phyloP scores from a whole-genome alignment of 2,329 filamentous ascomycete genomes.

The Fusarium musae region DNA sequence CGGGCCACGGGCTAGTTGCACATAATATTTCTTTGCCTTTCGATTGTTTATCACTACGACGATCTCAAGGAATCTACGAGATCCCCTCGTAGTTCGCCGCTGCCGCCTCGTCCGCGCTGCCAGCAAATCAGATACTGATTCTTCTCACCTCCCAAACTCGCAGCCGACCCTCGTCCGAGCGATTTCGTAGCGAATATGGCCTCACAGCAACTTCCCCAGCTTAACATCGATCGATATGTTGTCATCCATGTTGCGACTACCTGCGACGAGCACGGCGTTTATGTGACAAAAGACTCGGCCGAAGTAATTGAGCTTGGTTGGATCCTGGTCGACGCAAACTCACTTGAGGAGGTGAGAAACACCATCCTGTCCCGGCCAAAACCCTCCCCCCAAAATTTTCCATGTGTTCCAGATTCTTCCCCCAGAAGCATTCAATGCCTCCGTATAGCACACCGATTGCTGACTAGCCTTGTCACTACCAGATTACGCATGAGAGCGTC shows the following conservation, averaged over 20 bases:
- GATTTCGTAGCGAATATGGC: constrained; percentile 50
- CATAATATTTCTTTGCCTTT: constrained; percentile 34
- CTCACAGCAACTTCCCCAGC: constrained; percentile 60
- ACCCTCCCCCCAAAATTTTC: constrained; percentile 8
- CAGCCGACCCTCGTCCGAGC: constrained; percentile 39
- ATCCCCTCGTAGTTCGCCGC: constrained; percentile 25
- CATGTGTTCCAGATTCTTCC: not conserved
- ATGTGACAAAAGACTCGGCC: constrained; percentile 98
- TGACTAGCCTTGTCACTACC: constrained; percentile 34
- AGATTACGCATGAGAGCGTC: constrained; percentile 95
- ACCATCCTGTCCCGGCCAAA: constrained; percentile 14
- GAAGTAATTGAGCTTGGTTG: constrained; percentile 99
- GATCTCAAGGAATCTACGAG: constrained; percentile 22
- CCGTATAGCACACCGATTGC: constrained; percentile 2
- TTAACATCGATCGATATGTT: constrained; percentile 93
- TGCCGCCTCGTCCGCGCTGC: constrained; percentile 27
- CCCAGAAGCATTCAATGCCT: not conserved
- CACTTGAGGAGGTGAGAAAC: constrained; percentile 84
- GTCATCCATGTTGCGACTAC: constrained; percentile 99
- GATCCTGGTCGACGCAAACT: constrained; percentile 94
- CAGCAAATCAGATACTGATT: constrained; percentile 33
- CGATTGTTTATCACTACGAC: constrained; percentile 37
- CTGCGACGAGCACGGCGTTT: constrained; percentile 98
- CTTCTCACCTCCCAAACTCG: constrained; percentile 33
- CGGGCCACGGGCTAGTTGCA: constrained; percentile 53